phyloP scores from a whole-genome alignment of 306 rosid genomes.

The Medicago truncatula region MtrunA17r5.0-ANR NC_053043.1:30181001-30181500 shows the following conservation, averaged over 20 bases:
- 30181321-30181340: slow-evolving; percentile 70
- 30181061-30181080: slow-evolving; percentile 71
- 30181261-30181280: slow-evolving; percentile 87
- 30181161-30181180: not conserved
- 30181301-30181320: slow-evolving; percentile 62
- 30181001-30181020: not conserved
- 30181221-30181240: slow-evolving; percentile 65
- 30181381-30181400: slow-evolving; percentile 24
- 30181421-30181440: slow-evolving; percentile 41
- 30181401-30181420: slow-evolving; percentile 20
- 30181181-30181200: slow-evolving; percentile 28
- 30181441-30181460: slow-evolving; percentile 35
- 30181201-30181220: slow-evolving; percentile 32
- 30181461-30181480: slow-evolving; percentile 34
- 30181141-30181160: slow-evolving; percentile 70
- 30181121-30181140: slow-evolving; percentile 85
- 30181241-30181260: slow-evolving; percentile 89
- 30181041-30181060: slow-evolving; percentile 30
- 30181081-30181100: slow-evolving; percentile 85
- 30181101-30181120: slow-evolving; percentile 97
- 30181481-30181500: slow-evolving; percentile 34
- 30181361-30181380: slow-evolving; percentile 12
- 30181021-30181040: slow-evolving; percentile 10
- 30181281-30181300: slow-evolving; percentile 45
- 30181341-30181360: slow-evolving; percentile 58